These are phyloP conservation scores for Coprinopsis sp. DNA, from an alignment of 768 basidiomycete genomes.

Conservation along the genomic window DNA sequence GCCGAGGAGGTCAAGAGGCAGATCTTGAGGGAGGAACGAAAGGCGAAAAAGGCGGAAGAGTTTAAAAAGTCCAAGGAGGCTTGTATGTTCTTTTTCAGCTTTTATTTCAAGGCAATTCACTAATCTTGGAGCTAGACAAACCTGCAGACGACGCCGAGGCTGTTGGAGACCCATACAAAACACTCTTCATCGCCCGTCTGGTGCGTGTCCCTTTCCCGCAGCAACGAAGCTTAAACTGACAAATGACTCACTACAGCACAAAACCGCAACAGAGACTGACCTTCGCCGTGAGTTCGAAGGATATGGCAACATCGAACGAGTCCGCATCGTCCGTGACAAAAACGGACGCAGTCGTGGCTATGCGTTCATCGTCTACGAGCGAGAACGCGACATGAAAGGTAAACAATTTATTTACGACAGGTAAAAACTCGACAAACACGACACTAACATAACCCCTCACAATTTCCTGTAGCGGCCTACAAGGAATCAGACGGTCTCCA, in stretches of 20 bases:
- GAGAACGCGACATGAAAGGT: slow-evolving; percentile 99
- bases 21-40: slow-evolving; percentile 71
- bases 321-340: slow-evolving; percentile 89
- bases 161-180: slow-evolving; percentile 96
- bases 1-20: slow-evolving; percentile 82
- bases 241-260: slow-evolving; percentile 57
- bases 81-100: slow-evolving; percentile 49
- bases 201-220: slow-evolving; percentile 36
- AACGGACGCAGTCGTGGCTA: slow-evolving; percentile 87
- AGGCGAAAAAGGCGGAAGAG: slow-evolving; percentile 68
- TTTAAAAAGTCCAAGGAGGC: slow-evolving; percentile 80
- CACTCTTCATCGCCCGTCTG: slow-evolving; percentile 91
- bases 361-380: slow-evolving; percentile 96
- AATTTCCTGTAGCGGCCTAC: slow-evolving; percentile 77
- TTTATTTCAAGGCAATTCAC: slow-evolving; percentile 8
- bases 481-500: slow-evolving; percentile 97
- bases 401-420: slow-evolving; percentile 16
- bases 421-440: slow-evolving; percentile 13
- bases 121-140: slow-evolving; percentile 60
- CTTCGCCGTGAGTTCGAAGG: slow-evolving; percentile 92
- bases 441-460: too few species aligned
- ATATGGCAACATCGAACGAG: slow-evolving; percentile 91
- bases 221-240: not conserved
- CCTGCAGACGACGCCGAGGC: slow-evolving; percentile 89
- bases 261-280: slow-evolving; percentile 87